These are phyloP conservation scores for Ocimum tenuiflorum DNA, from an alignment of 257 asterid species.

Conservation along the genomic window DNA sequence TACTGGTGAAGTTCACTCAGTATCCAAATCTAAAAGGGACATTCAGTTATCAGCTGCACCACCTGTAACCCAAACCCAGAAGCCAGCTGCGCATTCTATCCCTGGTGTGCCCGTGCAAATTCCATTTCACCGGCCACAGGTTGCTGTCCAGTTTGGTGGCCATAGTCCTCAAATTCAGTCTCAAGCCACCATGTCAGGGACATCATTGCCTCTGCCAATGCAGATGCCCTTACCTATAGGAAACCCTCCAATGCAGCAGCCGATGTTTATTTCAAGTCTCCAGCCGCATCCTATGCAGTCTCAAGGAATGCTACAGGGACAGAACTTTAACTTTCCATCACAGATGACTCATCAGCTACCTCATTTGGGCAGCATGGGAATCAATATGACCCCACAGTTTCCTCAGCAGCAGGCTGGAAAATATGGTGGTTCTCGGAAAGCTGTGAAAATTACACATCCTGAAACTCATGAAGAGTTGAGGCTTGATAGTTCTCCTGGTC, in stretches of 20 bases:
- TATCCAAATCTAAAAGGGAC: conserved; percentile 55
- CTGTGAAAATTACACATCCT: conserved; percentile 88
- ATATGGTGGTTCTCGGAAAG: conserved; percentile 42
- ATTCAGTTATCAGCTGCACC: conserved; percentile 43
- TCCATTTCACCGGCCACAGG: conserved; percentile 54
- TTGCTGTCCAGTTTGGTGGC: conserved; percentile 64
- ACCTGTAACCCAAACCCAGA: conserved; percentile 47
- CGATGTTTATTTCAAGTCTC: conserved; percentile 59
- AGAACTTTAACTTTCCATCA: conserved; percentile 49
- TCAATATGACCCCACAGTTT: conserved; percentile 56
- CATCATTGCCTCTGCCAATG: conserved; percentile 55
- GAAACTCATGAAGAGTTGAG: conserved; percentile 84
- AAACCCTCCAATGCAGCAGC: conserved; percentile 61
- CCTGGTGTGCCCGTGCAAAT: conserved; percentile 56
- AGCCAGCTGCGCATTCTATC: conserved; percentile 46
- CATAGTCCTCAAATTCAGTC: conserved; percentile 70
- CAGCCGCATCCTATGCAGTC: conserved; percentile 76
- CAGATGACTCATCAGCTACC: conserved; percentile 66
- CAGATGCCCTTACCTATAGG: conserved; percentile 56
- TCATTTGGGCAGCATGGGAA: conserved; percentile 69
- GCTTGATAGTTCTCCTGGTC: conserved; percentile 56
- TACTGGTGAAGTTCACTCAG: conserved; percentile 38
- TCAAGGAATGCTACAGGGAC: conserved; percentile 80
- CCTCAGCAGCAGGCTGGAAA: conserved; percentile 62
- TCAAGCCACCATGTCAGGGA: conserved; percentile 60